Evolutionary conservation across 768 basidiomycete species (phyloP), one percentile per base, ranked within the genome.

Genomic region (Vishniacozyma victoriae): DNA sequence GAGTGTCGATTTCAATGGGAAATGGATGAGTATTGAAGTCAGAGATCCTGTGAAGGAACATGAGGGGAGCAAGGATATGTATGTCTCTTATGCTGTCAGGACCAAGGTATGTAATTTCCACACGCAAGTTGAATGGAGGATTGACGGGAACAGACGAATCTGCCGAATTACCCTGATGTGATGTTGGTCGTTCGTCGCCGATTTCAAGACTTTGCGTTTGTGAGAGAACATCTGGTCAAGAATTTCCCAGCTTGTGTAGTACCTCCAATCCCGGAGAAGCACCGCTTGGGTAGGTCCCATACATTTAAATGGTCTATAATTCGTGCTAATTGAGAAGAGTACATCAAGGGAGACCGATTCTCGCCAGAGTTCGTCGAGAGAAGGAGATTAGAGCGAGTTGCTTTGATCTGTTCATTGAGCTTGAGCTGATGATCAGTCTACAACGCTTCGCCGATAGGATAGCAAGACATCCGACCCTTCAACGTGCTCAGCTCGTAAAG

Each of bases 191-290:
- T 70, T 22, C 82, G 95, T 41, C 79, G 95, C 50, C 83, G 95
- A 25, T 99, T 93, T 74, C 88, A 92, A 64, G 95, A 99, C 73
- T 99, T 99, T 73, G 86, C 87, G 29, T 97, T 97, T 68, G 76
- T 99, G 39, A 78, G 87, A 50, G 83, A 93, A 38, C 82, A 93
- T 60, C 80, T 99, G 20, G 80, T 82, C 11, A 83, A 83, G 74
- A 85, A 92, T 73, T 99, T 96, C 65, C 90, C 91, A 3, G 95
- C 95, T 47, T 93, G 91, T 63, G 91, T 99, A n/a, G 88, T 97
- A 0, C 92, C 95, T 22, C 87, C 88, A 7, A 78, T 99, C 38
- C 95, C 95, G 5, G 91, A 90, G 72, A 99, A 97, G 72, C 95
- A 97, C 66, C 79, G 95, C 44, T 75, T 97, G 66, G 93, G 93